Percentiles rank a stretch among this genome's conserved stretches.
phyloP scores from a whole-genome alignment of 192 early-diverging fungal species.

The Tieghemiomyces parasiticus region DNA sequence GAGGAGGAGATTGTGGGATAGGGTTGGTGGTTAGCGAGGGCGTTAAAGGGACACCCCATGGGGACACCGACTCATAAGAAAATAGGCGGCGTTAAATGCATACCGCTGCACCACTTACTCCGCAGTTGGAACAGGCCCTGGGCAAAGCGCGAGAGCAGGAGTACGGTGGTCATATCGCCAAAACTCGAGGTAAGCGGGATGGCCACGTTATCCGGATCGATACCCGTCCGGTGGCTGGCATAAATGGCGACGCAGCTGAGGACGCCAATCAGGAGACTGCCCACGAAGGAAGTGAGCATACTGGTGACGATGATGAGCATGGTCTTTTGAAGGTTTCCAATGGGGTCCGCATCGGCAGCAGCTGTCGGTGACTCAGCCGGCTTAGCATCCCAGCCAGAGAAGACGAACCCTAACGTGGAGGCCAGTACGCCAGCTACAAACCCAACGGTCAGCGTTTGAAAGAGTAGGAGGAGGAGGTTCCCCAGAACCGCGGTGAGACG shows the following conservation, averaged over 20 bases:
- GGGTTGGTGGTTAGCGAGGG: too few species aligned
- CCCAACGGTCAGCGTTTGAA: constrained; percentile 57
- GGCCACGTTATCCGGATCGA: constrained; percentile 57
- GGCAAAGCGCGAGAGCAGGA: constrained; percentile 17
- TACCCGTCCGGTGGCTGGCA: constrained; percentile 35
- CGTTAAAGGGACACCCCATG: too few species aligned
- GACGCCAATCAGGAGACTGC: constrained; percentile 53
- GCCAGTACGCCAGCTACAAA: constrained; percentile 56
- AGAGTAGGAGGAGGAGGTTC: constrained; percentile 57
- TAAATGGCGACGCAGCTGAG: constrained; percentile 56
- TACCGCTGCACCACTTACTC: too few species aligned
- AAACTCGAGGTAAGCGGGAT: constrained; percentile 30
- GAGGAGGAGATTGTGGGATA: too few species aligned
- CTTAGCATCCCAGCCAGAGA: not conserved
- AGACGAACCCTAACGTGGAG: constrained; percentile 30
- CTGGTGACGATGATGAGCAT: constrained; percentile 43
- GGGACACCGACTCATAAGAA: too few species aligned
- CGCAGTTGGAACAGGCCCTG: constrained; percentile 12
- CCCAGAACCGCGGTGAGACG: constrained; percentile 44
- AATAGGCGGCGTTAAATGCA: too few species aligned
- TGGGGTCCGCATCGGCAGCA: not conserved
- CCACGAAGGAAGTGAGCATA: constrained; percentile 49
- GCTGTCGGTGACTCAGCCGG: not conserved
- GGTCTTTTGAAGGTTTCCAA: not conserved
- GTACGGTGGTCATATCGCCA: constrained; percentile 29